A percentile compares a stretch with the other conserved stretches of the same genome.
Evolutionary conservation across 495 filamentous ascomycete species (phyloP).

Genomic region (Penicillium roqueforti): DNA sequence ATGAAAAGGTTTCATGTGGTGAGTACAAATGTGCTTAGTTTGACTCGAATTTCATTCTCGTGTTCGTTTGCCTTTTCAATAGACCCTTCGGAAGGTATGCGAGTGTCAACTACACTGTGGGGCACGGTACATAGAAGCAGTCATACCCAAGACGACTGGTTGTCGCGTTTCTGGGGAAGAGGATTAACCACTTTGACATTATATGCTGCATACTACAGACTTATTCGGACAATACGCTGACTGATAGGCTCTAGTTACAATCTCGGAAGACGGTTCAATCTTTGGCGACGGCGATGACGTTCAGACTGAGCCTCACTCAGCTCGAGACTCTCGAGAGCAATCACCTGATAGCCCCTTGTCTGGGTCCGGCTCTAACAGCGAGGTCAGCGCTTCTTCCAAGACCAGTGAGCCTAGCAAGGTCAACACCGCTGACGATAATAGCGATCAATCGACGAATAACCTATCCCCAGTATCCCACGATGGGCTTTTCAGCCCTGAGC

Average conservation of each 20-base stretch:
- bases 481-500: background rate
- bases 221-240: background rate
- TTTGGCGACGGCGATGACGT: background rate
- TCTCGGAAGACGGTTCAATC: background rate
- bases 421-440: background rate
- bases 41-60: background rate
- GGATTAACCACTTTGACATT: background rate
- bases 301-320: background rate
- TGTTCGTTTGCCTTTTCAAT: background rate
- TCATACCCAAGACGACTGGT: conserved; percentile 6
- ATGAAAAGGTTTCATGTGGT: conserved; percentile 14
- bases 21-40: conserved; percentile 19
- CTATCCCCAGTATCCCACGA: background rate
- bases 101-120: background rate
- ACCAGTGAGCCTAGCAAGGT: background rate
- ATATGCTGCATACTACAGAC: background rate
- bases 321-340: background rate
- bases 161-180: conserved; percentile 26
- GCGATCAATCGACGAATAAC: background rate
- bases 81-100: background rate
- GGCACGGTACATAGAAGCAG: background rate
- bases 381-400: background rate
- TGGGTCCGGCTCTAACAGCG: background rate
- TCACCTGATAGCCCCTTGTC: background rate
- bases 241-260: background rate